Base-by-base conservation (phyloP, 1,284 basidiomycete species). In the Cutaneotrichosporon daszewskae region DNA sequence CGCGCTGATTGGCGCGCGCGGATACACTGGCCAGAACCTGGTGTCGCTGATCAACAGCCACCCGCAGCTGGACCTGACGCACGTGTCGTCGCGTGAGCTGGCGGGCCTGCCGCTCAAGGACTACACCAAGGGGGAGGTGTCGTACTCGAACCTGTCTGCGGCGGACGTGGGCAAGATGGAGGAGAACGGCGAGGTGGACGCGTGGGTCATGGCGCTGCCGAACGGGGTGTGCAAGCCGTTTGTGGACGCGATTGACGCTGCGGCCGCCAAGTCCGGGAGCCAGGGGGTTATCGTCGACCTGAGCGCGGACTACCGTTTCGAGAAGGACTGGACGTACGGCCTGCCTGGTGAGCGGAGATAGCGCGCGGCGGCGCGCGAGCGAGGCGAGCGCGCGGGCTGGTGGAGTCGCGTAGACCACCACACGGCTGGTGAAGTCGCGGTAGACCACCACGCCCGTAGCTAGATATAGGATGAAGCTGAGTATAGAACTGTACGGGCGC, bases 161-260 rank as follows among this genome's bases (percentile, higher is more conserved):
- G 72, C 77, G 51, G 86, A 92, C 55, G 84, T 95, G 9, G 80
- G 87, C 67, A 75, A 74, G 62, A 87, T 96, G 82, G 91, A 92
- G 71, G 82, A 84, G 71, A 76, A 80, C 45, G 84, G 85, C 19
- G 84, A 85, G 61, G 87, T 96, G 17, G 91, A 96, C 64, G 91
- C 88, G 10, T 96, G 91, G 89, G 81, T 98, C 47, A 94, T 96
- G 88, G 94, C 94, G 1, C 79, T 99, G 32, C 94, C 94, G 24
- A 99, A 98, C 62, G 95, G 94, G 14, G 80, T 92, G 22, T 89
- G 89, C 76, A 94, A 94, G 74, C 91, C 92, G 0, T 99, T 96
- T 62, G 91, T 99, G 16, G 91, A 95, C 64, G 95, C 94, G 12
- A 76, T 99, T 38, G 89, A 96, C 62, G 82, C 82, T 2, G 79